Evolutionary conservation across 768 basidiomycete species (phyloP), one percentile per base, ranked within the genome.

Genomic region (Rubroboletus pulcherrimus): DNA sequence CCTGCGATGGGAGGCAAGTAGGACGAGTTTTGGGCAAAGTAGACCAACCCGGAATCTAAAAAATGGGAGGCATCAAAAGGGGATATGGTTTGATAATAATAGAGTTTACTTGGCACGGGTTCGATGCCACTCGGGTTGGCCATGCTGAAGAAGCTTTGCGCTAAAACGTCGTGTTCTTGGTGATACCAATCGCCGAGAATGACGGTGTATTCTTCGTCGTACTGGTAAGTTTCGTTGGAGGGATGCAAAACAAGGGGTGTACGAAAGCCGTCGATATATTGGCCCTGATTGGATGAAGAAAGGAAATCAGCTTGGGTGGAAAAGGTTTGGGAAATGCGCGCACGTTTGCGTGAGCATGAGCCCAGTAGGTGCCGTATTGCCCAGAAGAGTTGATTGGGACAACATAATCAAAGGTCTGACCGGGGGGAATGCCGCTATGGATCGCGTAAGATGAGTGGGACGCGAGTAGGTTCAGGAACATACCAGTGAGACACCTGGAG

Each of bases 111-210:
- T n/a, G 93, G 93, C 14, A 96, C 80, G 21, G 94, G 94, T 66
- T 98, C 94, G 0, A 85, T 85, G 19, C 93, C 94, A 24, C 80
- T 81, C 0, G 94, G 94, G 69, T 96, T 89, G 8, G 79, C 74
- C 40, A 84, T 77, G 66, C 71, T 86, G 67, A 93, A 73, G 71
- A 92, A 95, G 34, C 81, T 69, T 26, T 83, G 69, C 49, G 90
- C 48, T 34, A 96, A 80, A 9, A 71, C 75, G 1, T 72, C 45
- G 56, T 93, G 89, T 67, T 91, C 77, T 7, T 85, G 68, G 66
- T 97, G 93, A 66, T 98, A 98, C 95, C 96, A 98, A 69, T 98
- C 95, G 6, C 85, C 81, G 1, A 98, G 75, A 55, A 93, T 67
- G 60, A 98, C 76, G 19, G 90, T 95, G 73, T 83, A 94, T 62